Percentiles rank a stretch among this genome's conserved stretches.
Evolutionary conservation across 2,329 filamentous ascomycete species (phyloP).

Genomic region (Parascedosporium putredinis): DNA sequence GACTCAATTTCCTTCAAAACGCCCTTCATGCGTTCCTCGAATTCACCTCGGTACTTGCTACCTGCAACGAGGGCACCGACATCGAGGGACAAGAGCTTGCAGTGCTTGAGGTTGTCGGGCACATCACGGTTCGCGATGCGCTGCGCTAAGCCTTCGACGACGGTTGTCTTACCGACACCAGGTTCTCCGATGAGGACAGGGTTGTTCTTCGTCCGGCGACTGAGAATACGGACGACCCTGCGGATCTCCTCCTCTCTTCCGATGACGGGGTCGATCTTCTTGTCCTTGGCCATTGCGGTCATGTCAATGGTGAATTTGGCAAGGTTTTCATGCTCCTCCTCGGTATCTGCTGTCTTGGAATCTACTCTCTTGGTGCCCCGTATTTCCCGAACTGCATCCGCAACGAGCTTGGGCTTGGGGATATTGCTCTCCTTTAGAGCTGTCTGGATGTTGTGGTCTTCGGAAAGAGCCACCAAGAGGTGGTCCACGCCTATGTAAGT

Average conservation of each 20-base stretch:
- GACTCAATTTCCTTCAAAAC: slow-evolving; percentile 94
- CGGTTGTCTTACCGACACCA: slow-evolving; percentile 96
- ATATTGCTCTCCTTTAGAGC: slow-evolving; percentile 79
- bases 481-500: slow-evolving; percentile 92
- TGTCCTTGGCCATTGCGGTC: slow-evolving; percentile 91
- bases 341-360: slow-evolving; percentile 88
- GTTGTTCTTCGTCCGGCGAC: slow-evolving; percentile 95
- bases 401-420: slow-evolving; percentile 80
- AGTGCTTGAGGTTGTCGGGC: slow-evolving; percentile 86
- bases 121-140: slow-evolving; percentile 96
- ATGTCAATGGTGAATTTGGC: slow-evolving; percentile 99
- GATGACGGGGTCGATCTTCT: slow-evolving; percentile 96
- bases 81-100: slow-evolving; percentile 88
- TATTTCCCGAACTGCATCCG: slow-evolving; percentile 83
- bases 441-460: slow-evolving; percentile 64
- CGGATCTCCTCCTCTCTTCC: slow-evolving; percentile 93
- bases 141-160: slow-evolving; percentile 90
- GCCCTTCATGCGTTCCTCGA: slow-evolving; percentile 98
- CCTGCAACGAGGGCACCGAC: slow-evolving; percentile 91
- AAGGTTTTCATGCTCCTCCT: slow-evolving; percentile 87
- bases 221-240: slow-evolving; percentile 82
- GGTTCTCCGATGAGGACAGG: slow-evolving; percentile 95
- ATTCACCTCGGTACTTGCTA: slow-evolving; percentile 97
- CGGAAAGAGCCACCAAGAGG: slow-evolving; percentile 73
- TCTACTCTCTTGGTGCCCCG: slow-evolving; percentile 89